Conservation (phyloP, 192 early-diverging fungal species). For the Linnemannia hyalina region DNA sequence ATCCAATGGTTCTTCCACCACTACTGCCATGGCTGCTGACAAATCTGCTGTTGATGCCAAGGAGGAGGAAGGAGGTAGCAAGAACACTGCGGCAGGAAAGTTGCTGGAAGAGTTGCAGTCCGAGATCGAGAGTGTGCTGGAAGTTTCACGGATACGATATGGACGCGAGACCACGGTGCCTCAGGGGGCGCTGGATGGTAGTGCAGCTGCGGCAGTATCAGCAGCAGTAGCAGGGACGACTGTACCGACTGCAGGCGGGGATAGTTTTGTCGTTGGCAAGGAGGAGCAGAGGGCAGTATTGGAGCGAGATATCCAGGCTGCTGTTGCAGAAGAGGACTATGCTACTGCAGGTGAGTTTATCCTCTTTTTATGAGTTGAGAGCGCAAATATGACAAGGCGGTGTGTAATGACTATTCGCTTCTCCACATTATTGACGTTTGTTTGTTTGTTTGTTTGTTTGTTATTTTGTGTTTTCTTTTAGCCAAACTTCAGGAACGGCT, state of each 20-base stretch:
- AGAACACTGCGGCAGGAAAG: neutral
- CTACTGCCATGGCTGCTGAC: neutral
- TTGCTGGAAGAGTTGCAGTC: constrained; percentile 22
- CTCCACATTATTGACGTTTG: neutral
- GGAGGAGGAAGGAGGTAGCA: neutral
- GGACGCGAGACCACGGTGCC: constrained; percentile 25
- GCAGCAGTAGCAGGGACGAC: neutral
- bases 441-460: neutral
- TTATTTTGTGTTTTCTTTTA: neutral
- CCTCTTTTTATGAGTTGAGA: neutral
- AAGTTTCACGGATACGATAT: constrained; percentile 20
- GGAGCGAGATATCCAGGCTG: constrained; percentile 44
- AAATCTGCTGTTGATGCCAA: neutral
- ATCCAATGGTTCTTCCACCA: neutral
- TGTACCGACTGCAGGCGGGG: neutral
- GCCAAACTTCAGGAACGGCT: constrained; percentile 37
- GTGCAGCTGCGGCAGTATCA: neutral
- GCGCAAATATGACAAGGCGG: neutral
- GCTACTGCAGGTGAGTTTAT: constrained; percentile 32
- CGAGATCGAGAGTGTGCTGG: constrained; percentile 30
- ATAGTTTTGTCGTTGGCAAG: neutral
- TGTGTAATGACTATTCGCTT: neutral
- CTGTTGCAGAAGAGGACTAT: constrained; percentile 49
- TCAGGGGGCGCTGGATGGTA: no score
- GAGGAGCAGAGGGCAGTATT: constrained; percentile 16